Conservation (phyloP, 2,329 filamentous ascomycete genomes). For the Davidsoniella eucalypti region DNA sequence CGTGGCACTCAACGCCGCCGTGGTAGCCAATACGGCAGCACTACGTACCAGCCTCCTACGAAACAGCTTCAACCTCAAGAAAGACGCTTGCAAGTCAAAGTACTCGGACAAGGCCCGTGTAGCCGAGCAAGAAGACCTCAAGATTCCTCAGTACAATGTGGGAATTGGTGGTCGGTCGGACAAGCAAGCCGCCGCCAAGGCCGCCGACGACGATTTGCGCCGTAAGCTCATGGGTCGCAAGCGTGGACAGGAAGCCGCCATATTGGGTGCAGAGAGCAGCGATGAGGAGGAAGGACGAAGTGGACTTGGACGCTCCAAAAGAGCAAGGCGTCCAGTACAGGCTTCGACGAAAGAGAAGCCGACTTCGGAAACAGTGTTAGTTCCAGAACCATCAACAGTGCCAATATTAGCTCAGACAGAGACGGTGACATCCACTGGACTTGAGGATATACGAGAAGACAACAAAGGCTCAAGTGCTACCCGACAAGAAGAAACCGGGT, state of each 20-base stretch:
- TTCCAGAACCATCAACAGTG: too few relatives aligned
- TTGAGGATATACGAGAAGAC: background rate
- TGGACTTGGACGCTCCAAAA: constrained; percentile 10
- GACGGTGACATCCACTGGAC: background rate
- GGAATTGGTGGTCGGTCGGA: constrained; percentile 7
- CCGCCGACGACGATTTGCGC: constrained; percentile 9
- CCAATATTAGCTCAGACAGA: background rate
- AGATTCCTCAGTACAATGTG: constrained; percentile 9
- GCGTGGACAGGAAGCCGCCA: background rate
- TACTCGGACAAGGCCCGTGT: constrained; percentile 3
- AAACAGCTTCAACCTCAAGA: background rate
- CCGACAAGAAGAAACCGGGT: too few relatives aligned
- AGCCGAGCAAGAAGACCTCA: constrained; percentile 8
- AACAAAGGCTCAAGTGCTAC: background rate
- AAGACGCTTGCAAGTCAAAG: constrained; percentile 4
- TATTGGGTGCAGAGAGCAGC: constrained; percentile 6
- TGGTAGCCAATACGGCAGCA: constrained; percentile 2
- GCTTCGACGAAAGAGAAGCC: background rate
- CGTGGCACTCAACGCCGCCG: background rate
- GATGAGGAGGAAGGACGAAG: constrained; percentile 12
- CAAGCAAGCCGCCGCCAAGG: background rate
- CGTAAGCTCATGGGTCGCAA: constrained; percentile 11
- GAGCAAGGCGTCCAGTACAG: background rate
- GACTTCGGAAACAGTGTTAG: too few relatives aligned
- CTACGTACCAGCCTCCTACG: constrained; percentile 1